Evolutionary conservation across 2,329 filamentous ascomycete species (phyloP).

Genomic region (Hymenoscyphus fraxineus): DNA sequence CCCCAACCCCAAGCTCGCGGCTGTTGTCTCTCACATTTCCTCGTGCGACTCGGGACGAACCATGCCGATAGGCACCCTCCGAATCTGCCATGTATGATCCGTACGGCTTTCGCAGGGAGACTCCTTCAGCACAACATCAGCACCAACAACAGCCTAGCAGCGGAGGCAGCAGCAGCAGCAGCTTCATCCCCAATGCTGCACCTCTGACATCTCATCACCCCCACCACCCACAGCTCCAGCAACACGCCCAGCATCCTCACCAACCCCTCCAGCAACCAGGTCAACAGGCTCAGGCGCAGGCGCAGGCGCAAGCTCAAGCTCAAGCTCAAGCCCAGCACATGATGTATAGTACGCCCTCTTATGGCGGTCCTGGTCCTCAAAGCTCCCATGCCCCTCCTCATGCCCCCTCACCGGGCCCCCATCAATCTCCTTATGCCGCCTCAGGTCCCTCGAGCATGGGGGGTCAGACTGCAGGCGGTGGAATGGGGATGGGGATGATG

Average conservation of each 20-base stretch:
- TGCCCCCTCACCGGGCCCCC: slow-evolving; percentile 10
- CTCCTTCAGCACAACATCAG: slow-evolving; percentile 5
- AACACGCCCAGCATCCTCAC: slow-evolving; percentile 23
- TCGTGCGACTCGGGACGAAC: not conserved
- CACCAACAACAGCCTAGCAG: not conserved
- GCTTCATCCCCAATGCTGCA: slow-evolving; percentile 8
- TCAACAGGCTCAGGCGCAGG: slow-evolving; percentile 20
- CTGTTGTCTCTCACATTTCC: not conserved
- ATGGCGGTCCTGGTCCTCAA: slow-evolving; percentile 13
- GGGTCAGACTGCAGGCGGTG: slow-evolving; percentile 23
- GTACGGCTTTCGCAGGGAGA: not conserved
- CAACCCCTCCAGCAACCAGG: slow-evolving; percentile 27
- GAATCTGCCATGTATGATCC: not conserved
- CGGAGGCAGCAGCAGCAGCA: slow-evolving; percentile 1
- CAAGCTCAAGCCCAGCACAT: slow-evolving; percentile 39
- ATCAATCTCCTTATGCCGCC: slow-evolving; percentile 29
- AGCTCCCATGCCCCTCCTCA: not conserved
- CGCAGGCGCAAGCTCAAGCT: not conserved
- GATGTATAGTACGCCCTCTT: slow-evolving; percentile 50
- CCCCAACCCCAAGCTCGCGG: not conserved
- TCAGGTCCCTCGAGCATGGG: slow-evolving; percentile 28
- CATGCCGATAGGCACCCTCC: not conserved
- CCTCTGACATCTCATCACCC: slow-evolving; percentile 10
- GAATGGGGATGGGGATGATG: slow-evolving; percentile 51
- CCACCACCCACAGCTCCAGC: slow-evolving; percentile 15